Evolutionary conservation across 192 early-diverging fungal genomes (phyloP).

Genomic region (Rhizophagus sp.): DNA sequence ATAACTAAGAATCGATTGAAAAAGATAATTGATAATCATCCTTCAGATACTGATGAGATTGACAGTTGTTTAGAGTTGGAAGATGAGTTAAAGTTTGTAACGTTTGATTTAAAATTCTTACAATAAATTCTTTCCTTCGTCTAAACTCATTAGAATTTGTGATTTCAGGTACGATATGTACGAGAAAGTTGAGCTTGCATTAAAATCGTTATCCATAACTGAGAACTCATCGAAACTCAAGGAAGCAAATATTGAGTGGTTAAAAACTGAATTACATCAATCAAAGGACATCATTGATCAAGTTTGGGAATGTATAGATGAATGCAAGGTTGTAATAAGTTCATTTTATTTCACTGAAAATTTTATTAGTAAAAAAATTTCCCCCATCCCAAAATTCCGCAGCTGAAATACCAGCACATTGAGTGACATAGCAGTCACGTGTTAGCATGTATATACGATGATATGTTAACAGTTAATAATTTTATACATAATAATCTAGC

Average conservation of each 20-base stretch:
- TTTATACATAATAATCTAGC: too few species aligned
- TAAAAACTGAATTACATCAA: background rate
- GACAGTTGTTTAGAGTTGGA: background rate
- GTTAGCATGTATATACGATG: too few species aligned
- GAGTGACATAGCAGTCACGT: too few species aligned
- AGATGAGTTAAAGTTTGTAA: conserved; percentile 19
- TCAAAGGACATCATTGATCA: background rate
- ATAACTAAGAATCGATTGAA: background rate
- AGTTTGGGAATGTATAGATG: background rate
- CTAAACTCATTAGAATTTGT: background rate
- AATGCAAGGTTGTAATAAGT: background rate
- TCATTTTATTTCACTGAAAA: too few species aligned
- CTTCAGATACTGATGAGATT: background rate
- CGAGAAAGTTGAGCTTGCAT: background rate
- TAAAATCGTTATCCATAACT: background rate
- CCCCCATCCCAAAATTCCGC: too few species aligned
- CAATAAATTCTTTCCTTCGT: background rate
- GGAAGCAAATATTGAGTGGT: background rate
- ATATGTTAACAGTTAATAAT: too few species aligned
- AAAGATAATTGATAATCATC: background rate
- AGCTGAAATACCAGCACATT: too few species aligned
- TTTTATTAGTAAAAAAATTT: too few species aligned
- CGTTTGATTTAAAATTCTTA: too few species aligned
- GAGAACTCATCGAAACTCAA: background rate
- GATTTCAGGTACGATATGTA: background rate